These are phyloP conservation scores for Alisma plantagoaquatica DNA, from an alignment of 106 monocot species.

Conservation along the genomic window DNA sequence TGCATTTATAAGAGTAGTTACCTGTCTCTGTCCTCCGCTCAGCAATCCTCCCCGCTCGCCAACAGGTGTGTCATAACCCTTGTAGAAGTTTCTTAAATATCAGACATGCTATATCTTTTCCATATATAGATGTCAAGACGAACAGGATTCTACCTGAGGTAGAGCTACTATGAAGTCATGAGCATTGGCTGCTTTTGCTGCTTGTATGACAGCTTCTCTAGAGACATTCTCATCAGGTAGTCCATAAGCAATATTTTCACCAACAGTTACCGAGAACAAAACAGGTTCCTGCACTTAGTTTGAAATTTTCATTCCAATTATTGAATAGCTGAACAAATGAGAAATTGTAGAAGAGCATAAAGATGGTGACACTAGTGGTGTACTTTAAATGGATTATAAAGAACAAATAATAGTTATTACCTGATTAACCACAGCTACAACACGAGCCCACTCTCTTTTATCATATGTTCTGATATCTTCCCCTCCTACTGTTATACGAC, in stretches of 20 bases:
- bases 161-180: constrained; percentile 95
- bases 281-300: constrained; percentile 65
- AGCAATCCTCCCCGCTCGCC: constrained; percentile 92
- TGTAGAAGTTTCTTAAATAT: too few relatives aligned
- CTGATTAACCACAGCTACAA: constrained; percentile 94
- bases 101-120: too few relatives aligned
- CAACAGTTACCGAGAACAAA: constrained; percentile 90
- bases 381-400: background rate
- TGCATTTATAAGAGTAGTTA: too few relatives aligned
- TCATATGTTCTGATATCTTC: constrained; percentile 93
- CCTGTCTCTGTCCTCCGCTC: constrained; percentile 97
- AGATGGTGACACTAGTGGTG: background rate
- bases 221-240: constrained; percentile 92
- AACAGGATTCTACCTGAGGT: constrained; percentile 64
- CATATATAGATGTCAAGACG: too few relatives aligned
- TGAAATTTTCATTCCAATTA: too few relatives aligned
- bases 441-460: constrained; percentile 90
- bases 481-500: constrained; percentile 80
- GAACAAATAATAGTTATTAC: constrained; percentile 14
- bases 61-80: constrained; percentile 95
- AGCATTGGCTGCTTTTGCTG: constrained; percentile 99
- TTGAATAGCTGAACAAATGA: too few relatives aligned
- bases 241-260: constrained; percentile 97
- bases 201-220: constrained; percentile 85
- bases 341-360: background rate